phyloP scores from a whole-genome alignment of 768 basidiomycete genomes.

The Sarcomyxa edulis region DNA sequence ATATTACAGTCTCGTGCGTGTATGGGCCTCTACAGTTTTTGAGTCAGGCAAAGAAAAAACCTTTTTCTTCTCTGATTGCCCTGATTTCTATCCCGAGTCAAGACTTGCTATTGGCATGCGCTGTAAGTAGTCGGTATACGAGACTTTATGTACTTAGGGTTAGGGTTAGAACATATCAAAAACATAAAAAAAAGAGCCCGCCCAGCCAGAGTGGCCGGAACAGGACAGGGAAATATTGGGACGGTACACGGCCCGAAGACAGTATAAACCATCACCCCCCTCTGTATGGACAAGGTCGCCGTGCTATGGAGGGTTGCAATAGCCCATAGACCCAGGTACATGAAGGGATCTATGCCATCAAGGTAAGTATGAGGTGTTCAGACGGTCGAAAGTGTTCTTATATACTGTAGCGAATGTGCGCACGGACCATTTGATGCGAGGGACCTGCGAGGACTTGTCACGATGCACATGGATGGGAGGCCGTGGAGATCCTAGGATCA shows the following conservation, averaged over 20 bases:
- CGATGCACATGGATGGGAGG: too few species aligned
- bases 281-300: slow-evolving; percentile 50
- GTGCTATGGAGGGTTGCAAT: slow-evolving; percentile 43
- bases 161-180: slow-evolving; percentile 25
- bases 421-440: slow-evolving; percentile 8
- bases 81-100: too few species aligned
- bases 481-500: too few species aligned
- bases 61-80: too few species aligned
- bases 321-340: slow-evolving; percentile 34
- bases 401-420: neutral
- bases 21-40: too few species aligned
- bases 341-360: slow-evolving; percentile 43
- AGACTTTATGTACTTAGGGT: slow-evolving; percentile 19
- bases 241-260: slow-evolving; percentile 73
- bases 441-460: too few species aligned
- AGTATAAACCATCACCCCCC: slow-evolving; percentile 53
- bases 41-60: too few species aligned
- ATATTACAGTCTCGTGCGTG: too few species aligned
- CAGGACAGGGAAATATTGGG: slow-evolving; percentile 76
- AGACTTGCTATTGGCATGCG: too few species aligned
- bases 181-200: slow-evolving; percentile 31
- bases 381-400: neutral
- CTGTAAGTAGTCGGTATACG: too few species aligned
- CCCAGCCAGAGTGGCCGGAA: slow-evolving; percentile 61
- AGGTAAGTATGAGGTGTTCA: slow-evolving; percentile 36